Evolutionary conservation across 1,139 yeast species (phyloP).

Genomic region (Magnusiomyces tetraspermus): DNA sequence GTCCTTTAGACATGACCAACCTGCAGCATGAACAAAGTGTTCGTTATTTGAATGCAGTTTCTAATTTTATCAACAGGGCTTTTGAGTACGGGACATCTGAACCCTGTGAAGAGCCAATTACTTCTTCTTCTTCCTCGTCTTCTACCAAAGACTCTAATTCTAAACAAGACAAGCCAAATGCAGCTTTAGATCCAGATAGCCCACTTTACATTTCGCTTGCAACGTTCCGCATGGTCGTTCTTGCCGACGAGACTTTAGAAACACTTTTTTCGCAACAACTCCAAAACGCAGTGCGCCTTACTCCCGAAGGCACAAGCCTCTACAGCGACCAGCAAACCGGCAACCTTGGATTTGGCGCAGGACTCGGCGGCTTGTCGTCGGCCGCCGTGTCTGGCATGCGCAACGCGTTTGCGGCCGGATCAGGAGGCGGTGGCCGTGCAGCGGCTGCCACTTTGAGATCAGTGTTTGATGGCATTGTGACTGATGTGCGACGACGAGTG

Average conservation of each 20-base stretch:
- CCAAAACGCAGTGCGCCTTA: constrained; percentile 57
- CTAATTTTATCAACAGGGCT: constrained; percentile 76
- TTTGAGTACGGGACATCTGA: constrained; percentile 83
- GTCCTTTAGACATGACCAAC: constrained; percentile 32
- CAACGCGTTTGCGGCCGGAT: constrained; percentile 18
- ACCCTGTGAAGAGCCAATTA: constrained; percentile 13
- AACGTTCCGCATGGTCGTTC: constrained; percentile 86
- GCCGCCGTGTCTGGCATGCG: constrained; percentile 14
- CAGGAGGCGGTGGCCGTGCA: constrained; percentile 27
- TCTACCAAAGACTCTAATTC: constrained; percentile 16
- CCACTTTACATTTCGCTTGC: constrained; percentile 74
- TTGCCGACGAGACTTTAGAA: constrained; percentile 94
- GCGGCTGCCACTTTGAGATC: constrained; percentile 58
- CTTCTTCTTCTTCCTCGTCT: constrained; percentile 27
- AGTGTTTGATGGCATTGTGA: constrained; percentile 83
- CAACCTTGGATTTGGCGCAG: constrained; percentile 5
- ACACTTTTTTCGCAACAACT: constrained; percentile 63
- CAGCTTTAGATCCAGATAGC: constrained; percentile 69
- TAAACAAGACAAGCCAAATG: constrained; percentile 35
- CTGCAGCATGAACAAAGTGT: constrained; percentile 66
- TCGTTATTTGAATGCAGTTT: constrained; percentile 77
- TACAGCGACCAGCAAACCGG: constrained; percentile 14
- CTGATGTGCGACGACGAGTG: constrained; percentile 83
- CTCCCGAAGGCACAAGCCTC: constrained; percentile 36
- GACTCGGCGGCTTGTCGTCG: constrained; percentile 17